phyloP scores from a whole-genome alignment of 1,284 basidiomycete genomes.

The Papiliotrema laurentii region DNA sequence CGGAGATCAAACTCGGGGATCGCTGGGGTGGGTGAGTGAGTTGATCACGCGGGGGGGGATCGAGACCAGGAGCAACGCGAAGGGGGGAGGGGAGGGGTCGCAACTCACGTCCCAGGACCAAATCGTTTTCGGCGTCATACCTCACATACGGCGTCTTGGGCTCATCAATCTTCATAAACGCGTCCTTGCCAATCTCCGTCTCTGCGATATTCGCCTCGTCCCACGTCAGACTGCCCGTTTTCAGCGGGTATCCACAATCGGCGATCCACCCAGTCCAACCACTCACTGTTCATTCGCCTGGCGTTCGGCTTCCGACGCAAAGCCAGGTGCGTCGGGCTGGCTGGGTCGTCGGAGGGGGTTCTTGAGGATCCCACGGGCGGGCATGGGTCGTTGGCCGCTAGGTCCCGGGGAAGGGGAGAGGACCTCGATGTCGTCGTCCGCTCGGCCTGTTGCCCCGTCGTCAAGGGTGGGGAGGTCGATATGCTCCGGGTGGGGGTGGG shows the following conservation, averaged over 20 bases:
- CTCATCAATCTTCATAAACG: slow-evolving; percentile 93
- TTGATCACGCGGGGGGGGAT: too few species aligned
- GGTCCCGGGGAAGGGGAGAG: slow-evolving; percentile 15
- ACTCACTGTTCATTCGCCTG: slow-evolving; percentile 17
- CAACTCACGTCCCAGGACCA: slow-evolving; percentile 58
- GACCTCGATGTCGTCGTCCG: slow-evolving; percentile 13
- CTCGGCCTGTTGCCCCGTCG: too few species aligned
- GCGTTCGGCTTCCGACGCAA: slow-evolving; percentile 7
- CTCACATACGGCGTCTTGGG: slow-evolving; percentile 94
- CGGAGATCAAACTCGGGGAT: slow-evolving; percentile 49
- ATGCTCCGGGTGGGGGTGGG: slow-evolving; percentile 32
- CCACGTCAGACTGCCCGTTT: slow-evolving; percentile 64
- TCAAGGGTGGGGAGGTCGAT: slow-evolving; percentile 33
- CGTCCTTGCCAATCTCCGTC: slow-evolving; percentile 87
- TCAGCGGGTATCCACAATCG: background rate
- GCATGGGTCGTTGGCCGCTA: slow-evolving; percentile 28
- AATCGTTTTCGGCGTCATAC: slow-evolving; percentile 79
- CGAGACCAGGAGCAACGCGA: background rate
- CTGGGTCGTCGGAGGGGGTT: slow-evolving; percentile 29
- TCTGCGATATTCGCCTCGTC: slow-evolving; percentile 85
- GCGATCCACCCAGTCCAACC: too few species aligned
- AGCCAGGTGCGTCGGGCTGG: background rate
- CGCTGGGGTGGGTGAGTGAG: too few species aligned
- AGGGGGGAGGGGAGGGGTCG: background rate
- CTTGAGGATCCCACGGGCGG: slow-evolving; percentile 44